These are phyloP conservation scores for Grigorovia jiainica DNA, from an alignment of 805 yeast genomes.

Conservation along the genomic window DNA sequence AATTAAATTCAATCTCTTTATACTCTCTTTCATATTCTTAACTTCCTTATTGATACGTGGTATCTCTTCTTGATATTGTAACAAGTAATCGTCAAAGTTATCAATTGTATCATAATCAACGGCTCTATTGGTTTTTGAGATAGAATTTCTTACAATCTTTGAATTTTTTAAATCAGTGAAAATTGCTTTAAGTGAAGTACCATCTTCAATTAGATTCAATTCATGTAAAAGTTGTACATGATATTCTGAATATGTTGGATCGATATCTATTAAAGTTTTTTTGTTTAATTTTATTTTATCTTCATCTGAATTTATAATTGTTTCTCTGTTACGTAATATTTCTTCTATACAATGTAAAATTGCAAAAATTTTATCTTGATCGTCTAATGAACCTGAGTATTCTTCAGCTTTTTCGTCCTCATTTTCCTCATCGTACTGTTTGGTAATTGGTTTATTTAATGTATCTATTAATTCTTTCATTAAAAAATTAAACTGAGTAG, in stretches of 20 bases:
- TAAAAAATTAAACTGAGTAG: constrained; percentile 16
- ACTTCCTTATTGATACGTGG: constrained; percentile 17
- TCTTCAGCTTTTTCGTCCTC: constrained; percentile 59
- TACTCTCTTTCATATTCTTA: constrained; percentile 31
- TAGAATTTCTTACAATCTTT: constrained; percentile 13
- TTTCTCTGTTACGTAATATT: constrained; percentile 36
- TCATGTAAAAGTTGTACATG: constrained; percentile 23
- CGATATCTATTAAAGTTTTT: constrained; percentile 12
- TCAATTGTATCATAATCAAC: background rate
- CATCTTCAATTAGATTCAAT: constrained; percentile 14
- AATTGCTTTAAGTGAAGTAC: constrained; percentile 22
- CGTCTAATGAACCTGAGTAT: constrained; percentile 61
- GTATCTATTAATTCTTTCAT: constrained; percentile 10
- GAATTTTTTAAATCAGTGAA: constrained; percentile 29
- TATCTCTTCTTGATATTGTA: constrained; percentile 15
- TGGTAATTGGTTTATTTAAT: constrained; percentile 23
- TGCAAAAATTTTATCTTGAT: constrained; percentile 61
- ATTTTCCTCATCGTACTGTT: constrained; percentile 10
- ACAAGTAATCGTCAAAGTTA: constrained; percentile 20
- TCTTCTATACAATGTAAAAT: constrained; percentile 47
- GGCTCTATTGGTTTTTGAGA: background rate
- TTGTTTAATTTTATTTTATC: constrained; percentile 12
- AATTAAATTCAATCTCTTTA: constrained; percentile 46
- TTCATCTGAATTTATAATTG: constrained; percentile 17
- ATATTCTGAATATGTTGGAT: constrained; percentile 22